Percentiles rank a stretch among this genome's conserved stretches.
phyloP scores from a whole-genome alignment of 768 basidiomycete genomes.

The Lactarius psammicola region DNA sequence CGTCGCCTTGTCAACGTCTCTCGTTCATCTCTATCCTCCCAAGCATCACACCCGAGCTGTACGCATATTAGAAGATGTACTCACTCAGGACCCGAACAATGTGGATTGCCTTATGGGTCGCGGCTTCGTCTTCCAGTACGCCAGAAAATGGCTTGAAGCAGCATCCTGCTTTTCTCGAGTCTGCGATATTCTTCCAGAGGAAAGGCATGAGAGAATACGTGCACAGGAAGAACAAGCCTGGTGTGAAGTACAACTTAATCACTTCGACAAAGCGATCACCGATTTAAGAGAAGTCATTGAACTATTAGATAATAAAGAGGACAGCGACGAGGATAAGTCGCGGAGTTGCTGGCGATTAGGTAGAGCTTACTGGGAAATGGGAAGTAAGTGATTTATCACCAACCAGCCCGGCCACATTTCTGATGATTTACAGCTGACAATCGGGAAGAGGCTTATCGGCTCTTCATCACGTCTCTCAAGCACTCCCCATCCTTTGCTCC shows the following conservation, averaged over 20 bases:
- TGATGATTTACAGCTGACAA: constrained; percentile 40
- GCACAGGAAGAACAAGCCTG: constrained; percentile 83
- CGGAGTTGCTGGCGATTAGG: constrained; percentile 87
- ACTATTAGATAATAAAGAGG: constrained; percentile 45
- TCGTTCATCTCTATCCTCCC: constrained; percentile 85
- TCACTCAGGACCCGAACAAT: constrained; percentile 61
- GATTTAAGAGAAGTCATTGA: constrained; percentile 50
- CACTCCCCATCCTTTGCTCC: constrained; percentile 76
- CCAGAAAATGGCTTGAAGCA: constrained; percentile 68
- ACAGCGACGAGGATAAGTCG: constrained; percentile 59
- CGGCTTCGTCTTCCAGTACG: constrained; percentile 68
- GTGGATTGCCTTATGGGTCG: constrained; percentile 66
- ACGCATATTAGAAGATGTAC: constrained; percentile 67
- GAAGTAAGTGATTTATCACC: constrained; percentile 47
- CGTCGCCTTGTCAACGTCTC: constrained; percentile 64
- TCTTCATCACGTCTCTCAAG: constrained; percentile 79
- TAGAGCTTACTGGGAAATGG: constrained; percentile 66
- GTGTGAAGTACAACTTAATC: constrained; percentile 63
- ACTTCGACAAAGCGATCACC: constrained; percentile 46
- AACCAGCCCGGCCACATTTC: neutral
- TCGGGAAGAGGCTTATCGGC: constrained; percentile 67
- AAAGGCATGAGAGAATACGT: constrained; percentile 50
- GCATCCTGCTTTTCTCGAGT: constrained; percentile 60
- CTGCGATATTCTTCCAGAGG: constrained; percentile 45
- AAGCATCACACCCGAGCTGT: constrained; percentile 84